A percentile compares a stretch with the other conserved stretches of the same genome.
Conservation (phyloP, 345 rosid species). For the Excoecaria cochinchinensis region DNA sequence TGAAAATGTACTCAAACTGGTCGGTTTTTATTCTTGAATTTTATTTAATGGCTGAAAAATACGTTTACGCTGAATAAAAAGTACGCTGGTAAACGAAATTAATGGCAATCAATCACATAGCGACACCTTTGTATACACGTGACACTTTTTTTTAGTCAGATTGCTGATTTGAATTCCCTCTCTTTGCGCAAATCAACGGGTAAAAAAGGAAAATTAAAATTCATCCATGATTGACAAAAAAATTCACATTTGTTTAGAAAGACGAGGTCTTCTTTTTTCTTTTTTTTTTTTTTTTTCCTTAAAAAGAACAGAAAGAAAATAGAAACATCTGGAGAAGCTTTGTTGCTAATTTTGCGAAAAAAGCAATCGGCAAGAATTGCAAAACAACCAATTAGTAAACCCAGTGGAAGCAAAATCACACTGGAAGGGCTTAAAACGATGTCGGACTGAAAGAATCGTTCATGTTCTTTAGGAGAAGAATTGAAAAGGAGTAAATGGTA, state of each 20-base stretch:
- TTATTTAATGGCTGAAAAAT: no score
- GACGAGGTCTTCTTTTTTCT: no score
- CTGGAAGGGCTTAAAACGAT: slow-evolving; percentile 51
- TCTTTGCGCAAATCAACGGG: no score
- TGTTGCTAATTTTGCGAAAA: slow-evolving; percentile 20
- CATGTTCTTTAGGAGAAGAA: slow-evolving; percentile 1
- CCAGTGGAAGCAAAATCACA: slow-evolving; percentile 65
- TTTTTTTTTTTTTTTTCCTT: no score
- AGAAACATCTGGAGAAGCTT: slow-evolving; percentile 31
- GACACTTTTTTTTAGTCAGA: no score
- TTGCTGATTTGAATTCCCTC: no score
- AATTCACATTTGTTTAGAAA: background rate
- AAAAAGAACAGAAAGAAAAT: slow-evolving; percentile 6
- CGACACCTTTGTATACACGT: no score
- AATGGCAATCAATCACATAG: no score
- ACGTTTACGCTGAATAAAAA: no score
- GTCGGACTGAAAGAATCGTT: slow-evolving; percentile 11
- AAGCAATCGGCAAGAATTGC: slow-evolving; percentile 42
- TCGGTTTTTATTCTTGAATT: no score
- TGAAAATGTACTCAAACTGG: no score
- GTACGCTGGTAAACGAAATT: no score
- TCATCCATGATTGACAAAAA: background rate
- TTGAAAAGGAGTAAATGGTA: slow-evolving; percentile 54
- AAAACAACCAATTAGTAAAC: slow-evolving; percentile 64
- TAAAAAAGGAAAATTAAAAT: background rate